Evolutionary conservation across 306 rosid species (phyloP).

Genomic region (Abrus precatorius): DNA sequence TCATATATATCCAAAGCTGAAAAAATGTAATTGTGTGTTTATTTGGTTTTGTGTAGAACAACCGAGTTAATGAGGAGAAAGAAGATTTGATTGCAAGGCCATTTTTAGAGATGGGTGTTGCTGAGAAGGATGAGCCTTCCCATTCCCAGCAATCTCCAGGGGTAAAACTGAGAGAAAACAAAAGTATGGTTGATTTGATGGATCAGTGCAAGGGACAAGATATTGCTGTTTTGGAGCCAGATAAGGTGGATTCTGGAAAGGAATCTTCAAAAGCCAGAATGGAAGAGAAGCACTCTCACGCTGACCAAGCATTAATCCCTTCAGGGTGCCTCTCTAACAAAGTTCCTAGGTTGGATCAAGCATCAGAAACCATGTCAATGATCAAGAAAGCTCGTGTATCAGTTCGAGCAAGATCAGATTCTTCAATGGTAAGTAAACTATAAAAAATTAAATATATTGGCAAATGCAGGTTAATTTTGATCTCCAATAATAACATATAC

Average conservation of each 20-base stretch:
- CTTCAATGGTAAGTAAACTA: conserved; percentile 60
- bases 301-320: conserved; percentile 29
- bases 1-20: not conserved
- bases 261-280: conserved; percentile 14
- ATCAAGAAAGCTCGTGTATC: conserved; percentile 74
- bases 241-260: conserved; percentile 35
- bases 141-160: conserved; percentile 48
- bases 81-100: conserved; percentile 45
- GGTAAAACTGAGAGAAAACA: conserved; percentile 41
- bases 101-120: conserved; percentile 52
- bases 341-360: conserved; percentile 51
- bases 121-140: conserved; percentile 45
- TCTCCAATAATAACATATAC: not conserved
- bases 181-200: conserved; percentile 51
- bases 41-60: conserved; percentile 45
- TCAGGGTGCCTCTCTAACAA: conserved; percentile 40
- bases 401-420: conserved; percentile 66
- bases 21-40: not conserved
- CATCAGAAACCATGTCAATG: conserved; percentile 65
- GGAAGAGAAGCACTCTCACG: not conserved
- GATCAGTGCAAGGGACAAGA: conserved; percentile 42
- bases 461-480: not conserved
- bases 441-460: not conserved
- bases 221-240: not conserved
- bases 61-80: conserved; percentile 47